These are phyloP conservation scores for Hanseniaspora uvarum DNA, from an alignment of 1,139 yeast genomes.

Conservation along the genomic window DNA sequence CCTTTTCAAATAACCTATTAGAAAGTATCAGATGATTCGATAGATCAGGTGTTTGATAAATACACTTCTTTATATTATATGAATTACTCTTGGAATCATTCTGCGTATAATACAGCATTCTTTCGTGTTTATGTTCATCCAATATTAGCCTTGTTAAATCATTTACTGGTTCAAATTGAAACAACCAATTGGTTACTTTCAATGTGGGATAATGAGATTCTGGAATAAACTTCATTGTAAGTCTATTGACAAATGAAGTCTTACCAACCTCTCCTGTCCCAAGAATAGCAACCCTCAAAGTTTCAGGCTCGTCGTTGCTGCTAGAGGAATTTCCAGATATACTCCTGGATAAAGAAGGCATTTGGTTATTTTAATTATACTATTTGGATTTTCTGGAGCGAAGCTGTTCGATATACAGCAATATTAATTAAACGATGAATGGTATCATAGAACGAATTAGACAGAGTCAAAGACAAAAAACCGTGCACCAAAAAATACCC, in stretches of 20 bases:
- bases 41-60: slow-evolving; percentile 28
- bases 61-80: slow-evolving; percentile 22
- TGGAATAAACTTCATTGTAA: slow-evolving; percentile 41
- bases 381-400: neutral
- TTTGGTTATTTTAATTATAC: neutral
- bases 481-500: too few species aligned
- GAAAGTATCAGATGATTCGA: slow-evolving; percentile 28
- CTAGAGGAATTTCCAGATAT: neutral
- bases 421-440: too few species aligned
- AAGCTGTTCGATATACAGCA: too few species aligned
- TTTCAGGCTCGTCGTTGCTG: slow-evolving; percentile 5
- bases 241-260: slow-evolving; percentile 38
- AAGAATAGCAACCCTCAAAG: slow-evolving; percentile 30
- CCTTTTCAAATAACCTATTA: slow-evolving; percentile 33
- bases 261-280: slow-evolving; percentile 35
- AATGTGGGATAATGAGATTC: slow-evolving; percentile 53
- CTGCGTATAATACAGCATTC: slow-evolving; percentile 30
- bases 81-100: slow-evolving; percentile 25
- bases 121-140: slow-evolving; percentile 37
- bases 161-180: slow-evolving; percentile 41
- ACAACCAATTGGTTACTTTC: slow-evolving; percentile 44
- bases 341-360: slow-evolving; percentile 1
- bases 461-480: too few species aligned
- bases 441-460: too few species aligned
- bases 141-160: slow-evolving; percentile 37